These are phyloP conservation scores for Ophiobolus disseminans DNA, from an alignment of 2,329 filamentous ascomycete species.

Conservation along the genomic window DNA sequence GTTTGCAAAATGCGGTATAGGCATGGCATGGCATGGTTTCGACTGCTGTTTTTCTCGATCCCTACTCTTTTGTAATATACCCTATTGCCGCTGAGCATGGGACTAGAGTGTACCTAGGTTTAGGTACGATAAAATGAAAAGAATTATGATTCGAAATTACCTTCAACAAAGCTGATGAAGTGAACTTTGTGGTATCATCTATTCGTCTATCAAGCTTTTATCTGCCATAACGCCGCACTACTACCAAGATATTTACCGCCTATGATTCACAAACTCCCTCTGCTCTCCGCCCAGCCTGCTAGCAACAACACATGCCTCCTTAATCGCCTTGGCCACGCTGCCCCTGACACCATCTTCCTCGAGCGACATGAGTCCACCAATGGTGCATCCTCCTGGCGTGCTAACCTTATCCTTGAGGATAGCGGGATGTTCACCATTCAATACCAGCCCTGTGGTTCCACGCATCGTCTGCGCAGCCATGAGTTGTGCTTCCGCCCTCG, in stretches of 20 bases:
- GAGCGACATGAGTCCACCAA: conserved; percentile 73
- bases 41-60: too few species aligned
- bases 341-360: conserved; percentile 76
- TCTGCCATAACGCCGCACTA: not conserved
- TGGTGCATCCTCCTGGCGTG: conserved; percentile 80
- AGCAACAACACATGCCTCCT: conserved; percentile 74
- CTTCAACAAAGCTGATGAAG: too few species aligned
- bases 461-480: conserved; percentile 84
- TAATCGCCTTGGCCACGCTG: conserved; percentile 70
- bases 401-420: conserved; percentile 77
- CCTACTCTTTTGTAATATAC: conserved; percentile 28
- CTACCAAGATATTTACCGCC: conserved; percentile 28
- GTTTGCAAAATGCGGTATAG: too few species aligned
- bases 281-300: conserved; percentile 66
- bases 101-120: conserved; percentile 6
- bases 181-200: too few species aligned
- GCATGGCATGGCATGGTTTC: too few species aligned
- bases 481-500: conserved; percentile 72
- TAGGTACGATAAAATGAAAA: conserved; percentile 5
- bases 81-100: conserved; percentile 8
- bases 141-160: too few species aligned
- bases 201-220: not conserved
- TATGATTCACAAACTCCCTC: conserved; percentile 56
- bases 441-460: conserved; percentile 72
- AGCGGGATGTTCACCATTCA: conserved; percentile 76